Base-by-base conservation (phyloP, 305 asterid genomes). In the Fraxinus platypoda region DNA sequence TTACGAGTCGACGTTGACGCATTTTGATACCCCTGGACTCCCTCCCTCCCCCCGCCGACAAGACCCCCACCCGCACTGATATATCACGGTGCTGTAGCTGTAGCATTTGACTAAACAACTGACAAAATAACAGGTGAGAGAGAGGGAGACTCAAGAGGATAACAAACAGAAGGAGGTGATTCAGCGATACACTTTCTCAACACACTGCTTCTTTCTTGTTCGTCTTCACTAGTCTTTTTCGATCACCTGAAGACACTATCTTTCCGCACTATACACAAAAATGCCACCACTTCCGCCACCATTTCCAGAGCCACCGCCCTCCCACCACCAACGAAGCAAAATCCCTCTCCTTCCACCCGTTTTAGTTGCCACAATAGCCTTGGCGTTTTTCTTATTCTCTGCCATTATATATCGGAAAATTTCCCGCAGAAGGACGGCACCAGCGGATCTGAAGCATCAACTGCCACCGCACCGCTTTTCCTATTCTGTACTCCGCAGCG, bases 371-470 rank as follows among this genome's bases (percentile, higher is more conserved):
- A 78, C 90, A 1, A 31, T 87, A 15, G 88, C 91, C 13, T 43
- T 94, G 0, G 82, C 89, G 15, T 87, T 94, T 8, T 76, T 94
- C 86, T 30, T 90, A 8, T 62, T 92, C 19, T 86, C 86, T 76
- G 87, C 88, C 8, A 46, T 95, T 75, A 21, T 90, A 0, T 95
- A 94, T 86, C 90, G 93, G 0, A 95, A 93, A 83, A 80, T 93
- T 74, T 93, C 95, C 6, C 93, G 92, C 54, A 92, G 88, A 74
- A 84, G 97, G 66, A 94, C 99, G 4, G 97, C 88, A 4, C 98
- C 97, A 1, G 80, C 95, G 81, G 97, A 95, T 91, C 97, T 91
- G 84, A 91, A 93, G 86, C 88, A 92, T 21, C 92, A 90, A 19
- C 81, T 85, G 37, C 95, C 93, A 78, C 92, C 90, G 37, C 94